phyloP scores from a whole-genome alignment of 768 basidiomycete genomes.

The Steccherinum ochraceum region DNA sequence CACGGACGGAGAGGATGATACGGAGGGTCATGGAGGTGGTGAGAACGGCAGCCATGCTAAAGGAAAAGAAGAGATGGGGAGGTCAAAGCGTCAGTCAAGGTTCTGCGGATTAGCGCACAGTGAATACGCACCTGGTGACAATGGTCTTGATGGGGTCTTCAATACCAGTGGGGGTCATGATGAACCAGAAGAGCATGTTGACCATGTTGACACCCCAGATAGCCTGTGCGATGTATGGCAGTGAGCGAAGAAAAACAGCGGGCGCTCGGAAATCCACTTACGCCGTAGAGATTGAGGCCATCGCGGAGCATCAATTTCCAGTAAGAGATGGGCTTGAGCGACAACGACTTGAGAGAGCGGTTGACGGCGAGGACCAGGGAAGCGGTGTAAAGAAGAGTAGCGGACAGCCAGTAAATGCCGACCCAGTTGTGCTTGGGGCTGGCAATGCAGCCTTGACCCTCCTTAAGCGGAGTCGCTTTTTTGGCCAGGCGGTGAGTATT shows the following conservation, averaged over 20 bases:
- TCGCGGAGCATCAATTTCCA: constrained; percentile 92
- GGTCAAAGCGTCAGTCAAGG: not conserved
- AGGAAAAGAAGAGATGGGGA: not conserved
- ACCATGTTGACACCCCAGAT: constrained; percentile 75
- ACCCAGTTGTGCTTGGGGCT: constrained; percentile 79
- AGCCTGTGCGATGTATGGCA: constrained; percentile 31
- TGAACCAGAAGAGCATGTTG: constrained; percentile 87
- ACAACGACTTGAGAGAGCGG: constrained; percentile 53
- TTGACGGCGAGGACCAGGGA: constrained; percentile 58
- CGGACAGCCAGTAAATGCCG: constrained; percentile 78
- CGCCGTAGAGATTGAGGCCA: constrained; percentile 79
- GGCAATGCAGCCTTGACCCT: constrained; percentile 81
- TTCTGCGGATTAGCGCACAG: not conserved
- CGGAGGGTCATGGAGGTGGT: constrained; percentile 86
- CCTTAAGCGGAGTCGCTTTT: constrained; percentile 60
- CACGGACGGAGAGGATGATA: constrained; percentile 77
- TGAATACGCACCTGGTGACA: constrained; percentile 47
- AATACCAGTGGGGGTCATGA: constrained; percentile 56
- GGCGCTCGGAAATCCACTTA: constrained; percentile 24
- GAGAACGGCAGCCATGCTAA: constrained; percentile 76
- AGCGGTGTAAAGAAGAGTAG: constrained; percentile 64
- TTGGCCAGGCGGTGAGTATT: not conserved
- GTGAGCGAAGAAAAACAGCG: constrained; percentile 1
- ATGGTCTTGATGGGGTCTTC: constrained; percentile 75
- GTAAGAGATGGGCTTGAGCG: constrained; percentile 48